Base-by-base conservation (phyloP, 495 filamentous ascomycete species). In the Pseudotulostoma volvatum region DNA sequence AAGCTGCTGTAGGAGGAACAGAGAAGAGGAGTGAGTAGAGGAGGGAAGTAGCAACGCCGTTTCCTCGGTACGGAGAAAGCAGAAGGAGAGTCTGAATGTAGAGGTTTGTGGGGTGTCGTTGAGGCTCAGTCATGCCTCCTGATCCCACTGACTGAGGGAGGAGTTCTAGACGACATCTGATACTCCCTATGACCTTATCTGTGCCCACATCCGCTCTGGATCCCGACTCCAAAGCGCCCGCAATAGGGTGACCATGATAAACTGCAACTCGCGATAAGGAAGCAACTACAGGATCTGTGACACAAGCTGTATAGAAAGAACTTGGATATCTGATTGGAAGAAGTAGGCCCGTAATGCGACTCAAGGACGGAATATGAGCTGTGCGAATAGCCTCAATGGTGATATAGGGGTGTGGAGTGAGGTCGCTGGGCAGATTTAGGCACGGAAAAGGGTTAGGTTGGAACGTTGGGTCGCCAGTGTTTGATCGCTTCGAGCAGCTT, bases 51-150 rank as follows among this genome's bases (percentile, higher is more conserved):
- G 81, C 88, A n/a, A 95, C 67, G 0, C 87, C 87, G 28, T 77
- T 67, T 1, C 65, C 60, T 3, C 90, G 75, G 59, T 90, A 93
- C 0, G 90, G 84, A 0, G 85, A 79, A 8, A 93, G 74, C 0
- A 90, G 64, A 36, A 74, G 72, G 0, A 97, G 67, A 1, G 87
- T 93, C 50, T 86, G 81, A 46, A 97, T 82, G 64, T 97, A 97
- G 18, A 97, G 57, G 38, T 58, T 64, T 9, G 66, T 66, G 8
- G 53, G 53, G 37, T 42, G 50, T 34, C 4, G 39, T 34, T 33
- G 32, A 18, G 34, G 17, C 50, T 35, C 35, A 14, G 36, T 4
- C 30, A 41, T 7, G 41, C 42, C 46, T 9, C 36, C 44, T 48
- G 44, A 46, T n/a, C 49, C 25, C n/a, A 35, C 43, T 30, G 8